Conservation (phyloP, 768 basidiomycete species). For the Podaxis sp. region DNA sequence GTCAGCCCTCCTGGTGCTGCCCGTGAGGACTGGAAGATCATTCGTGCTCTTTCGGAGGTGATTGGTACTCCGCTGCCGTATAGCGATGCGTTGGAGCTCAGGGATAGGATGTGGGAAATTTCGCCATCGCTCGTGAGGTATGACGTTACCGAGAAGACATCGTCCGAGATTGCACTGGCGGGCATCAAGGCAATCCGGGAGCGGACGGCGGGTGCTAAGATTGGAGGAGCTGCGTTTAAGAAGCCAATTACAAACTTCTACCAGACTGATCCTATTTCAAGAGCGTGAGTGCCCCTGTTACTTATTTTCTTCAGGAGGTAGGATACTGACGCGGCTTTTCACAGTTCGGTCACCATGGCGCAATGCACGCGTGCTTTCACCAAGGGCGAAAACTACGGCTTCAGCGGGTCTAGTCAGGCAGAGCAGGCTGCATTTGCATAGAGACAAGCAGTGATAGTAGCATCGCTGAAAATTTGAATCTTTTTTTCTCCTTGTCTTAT, state of each 20-base stretch:
- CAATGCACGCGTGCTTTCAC: conserved; percentile 88
- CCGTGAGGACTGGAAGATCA: conserved; percentile 96
- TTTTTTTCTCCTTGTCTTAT: neutral
- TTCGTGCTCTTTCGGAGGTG: conserved; percentile 90
- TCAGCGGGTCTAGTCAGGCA: conserved; percentile 46
- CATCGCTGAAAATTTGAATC: conserved; percentile 17
- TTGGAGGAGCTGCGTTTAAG: conserved; percentile 58
- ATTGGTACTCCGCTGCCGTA: conserved; percentile 83
- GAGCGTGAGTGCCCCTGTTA: conserved; percentile 63
- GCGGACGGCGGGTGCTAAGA: conserved; percentile 51
- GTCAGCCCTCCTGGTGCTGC: conserved; percentile 94
- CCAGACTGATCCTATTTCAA: conserved; percentile 91
- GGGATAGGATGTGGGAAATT: conserved; percentile 97
- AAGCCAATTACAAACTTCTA: conserved; percentile 93
- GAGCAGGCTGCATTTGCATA: conserved; percentile 45
- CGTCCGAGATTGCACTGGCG: conserved; percentile 63
- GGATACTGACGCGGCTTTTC: conserved; percentile 5
- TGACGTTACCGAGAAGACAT: conserved; percentile 76
- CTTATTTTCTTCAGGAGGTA: neutral
- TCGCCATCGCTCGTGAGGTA: conserved; percentile 88
- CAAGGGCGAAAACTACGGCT: conserved; percentile 64
- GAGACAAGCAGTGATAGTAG: conserved; percentile 10
- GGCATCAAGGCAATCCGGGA: conserved; percentile 64
- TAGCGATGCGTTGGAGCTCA: conserved; percentile 77
- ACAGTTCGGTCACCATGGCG: conserved; percentile 93